phyloP scores from a whole-genome alignment of 306 rosid genomes.

The Vigna radiata region DNA sequence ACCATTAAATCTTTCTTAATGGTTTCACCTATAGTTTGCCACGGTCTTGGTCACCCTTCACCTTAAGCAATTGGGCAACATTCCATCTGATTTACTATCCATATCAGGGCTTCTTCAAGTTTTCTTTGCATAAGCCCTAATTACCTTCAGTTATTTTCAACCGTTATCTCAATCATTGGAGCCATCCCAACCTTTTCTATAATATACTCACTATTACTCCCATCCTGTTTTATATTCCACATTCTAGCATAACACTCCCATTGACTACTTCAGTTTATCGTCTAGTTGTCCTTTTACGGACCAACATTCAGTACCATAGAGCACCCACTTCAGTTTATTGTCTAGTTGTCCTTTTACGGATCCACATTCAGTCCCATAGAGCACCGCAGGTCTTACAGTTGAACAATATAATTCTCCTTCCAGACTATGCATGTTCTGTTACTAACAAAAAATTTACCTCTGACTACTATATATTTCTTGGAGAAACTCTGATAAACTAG shows the following conservation, averaged over 20 bases:
- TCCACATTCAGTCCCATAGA: neutral
- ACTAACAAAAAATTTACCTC: too few relatives aligned
- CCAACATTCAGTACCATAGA: neutral
- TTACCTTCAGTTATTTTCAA: neutral
- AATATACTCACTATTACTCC: neutral
- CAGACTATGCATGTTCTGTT: too few relatives aligned
- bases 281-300: neutral
- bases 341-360: neutral
- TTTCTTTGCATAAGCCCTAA: neutral
- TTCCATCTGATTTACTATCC: neutral
- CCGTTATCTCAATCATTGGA: neutral
- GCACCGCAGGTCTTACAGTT: neutral
- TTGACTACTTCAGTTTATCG: neutral
- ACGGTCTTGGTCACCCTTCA: too few relatives aligned
- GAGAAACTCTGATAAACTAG: too few relatives aligned
- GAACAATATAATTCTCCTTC: neutral
- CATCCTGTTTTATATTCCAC: neutral
- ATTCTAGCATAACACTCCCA: neutral
- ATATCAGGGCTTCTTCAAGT: neutral
- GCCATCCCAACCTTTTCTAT: constrained; percentile 1
- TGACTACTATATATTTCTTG: too few relatives aligned
- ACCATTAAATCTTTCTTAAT: neutral
- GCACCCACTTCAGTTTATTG: neutral
- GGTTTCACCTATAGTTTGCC: too few relatives aligned
- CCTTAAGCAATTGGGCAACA: neutral